Conservation (phyloP, 768 basidiomycete species). For the Leccinum aurantiacum region DNA sequence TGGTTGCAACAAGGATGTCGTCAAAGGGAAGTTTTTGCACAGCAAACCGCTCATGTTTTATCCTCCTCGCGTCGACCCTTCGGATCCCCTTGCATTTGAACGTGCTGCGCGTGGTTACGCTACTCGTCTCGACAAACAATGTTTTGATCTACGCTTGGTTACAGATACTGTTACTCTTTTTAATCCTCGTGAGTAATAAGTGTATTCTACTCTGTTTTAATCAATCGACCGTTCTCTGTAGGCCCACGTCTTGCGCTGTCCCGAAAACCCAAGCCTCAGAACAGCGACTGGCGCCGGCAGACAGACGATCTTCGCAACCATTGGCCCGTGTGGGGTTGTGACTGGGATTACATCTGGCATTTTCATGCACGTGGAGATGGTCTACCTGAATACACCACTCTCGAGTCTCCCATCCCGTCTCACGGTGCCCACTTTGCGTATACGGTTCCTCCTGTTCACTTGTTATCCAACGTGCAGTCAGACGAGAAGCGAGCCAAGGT, state of each 20-base stretch:
- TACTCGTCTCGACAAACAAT: neutral
- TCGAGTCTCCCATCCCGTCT: neutral
- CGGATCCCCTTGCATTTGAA: neutral
- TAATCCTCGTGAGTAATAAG: neutral
- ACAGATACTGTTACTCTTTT: neutral
- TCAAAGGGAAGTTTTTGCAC: neutral
- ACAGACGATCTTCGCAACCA: neutral
- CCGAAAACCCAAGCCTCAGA: neutral
- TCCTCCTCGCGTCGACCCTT: neutral
- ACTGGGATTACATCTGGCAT: neutral
- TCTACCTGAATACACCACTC: neutral
- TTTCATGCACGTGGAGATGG: neutral
- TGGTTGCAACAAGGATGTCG: neutral
- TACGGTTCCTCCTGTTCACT: neutral
- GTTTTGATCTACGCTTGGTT: neutral
- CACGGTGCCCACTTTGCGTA: neutral
- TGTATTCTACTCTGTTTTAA: no score
- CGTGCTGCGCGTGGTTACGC: neutral
- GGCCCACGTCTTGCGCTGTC: neutral
- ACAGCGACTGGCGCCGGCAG: neutral
- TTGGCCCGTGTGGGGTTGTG: neutral
- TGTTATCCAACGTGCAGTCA: neutral
- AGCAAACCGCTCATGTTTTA: constrained; percentile 5
- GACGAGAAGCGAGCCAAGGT: neutral
- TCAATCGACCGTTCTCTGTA: neutral